A percentile compares a stretch with the other conserved stretches of the same genome.
Conservation (phyloP, 1,284 basidiomycete species). For the Sporisorium scitamineum region DNA sequence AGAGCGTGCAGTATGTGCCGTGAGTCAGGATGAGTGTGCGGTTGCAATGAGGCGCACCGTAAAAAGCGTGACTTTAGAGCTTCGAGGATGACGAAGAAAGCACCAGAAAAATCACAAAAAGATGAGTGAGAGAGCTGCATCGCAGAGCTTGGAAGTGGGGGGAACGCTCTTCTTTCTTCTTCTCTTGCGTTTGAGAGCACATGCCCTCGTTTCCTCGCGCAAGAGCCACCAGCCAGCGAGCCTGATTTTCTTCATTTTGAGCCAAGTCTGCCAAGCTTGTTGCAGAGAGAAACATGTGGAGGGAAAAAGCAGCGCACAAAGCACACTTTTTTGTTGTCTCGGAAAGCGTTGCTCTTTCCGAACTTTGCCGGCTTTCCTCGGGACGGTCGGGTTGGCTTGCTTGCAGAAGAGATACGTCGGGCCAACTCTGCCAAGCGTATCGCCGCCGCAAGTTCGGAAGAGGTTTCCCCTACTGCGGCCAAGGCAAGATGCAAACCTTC, state of each 20-base stretch:
- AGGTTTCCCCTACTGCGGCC: neutral
- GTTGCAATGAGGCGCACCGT: neutral
- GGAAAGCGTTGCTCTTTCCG: neutral
- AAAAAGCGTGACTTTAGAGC: neutral
- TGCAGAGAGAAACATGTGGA: neutral
- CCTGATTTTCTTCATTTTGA: neutral
- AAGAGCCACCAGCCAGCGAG: too few species aligned
- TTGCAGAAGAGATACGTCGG: too few species aligned
- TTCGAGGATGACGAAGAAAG: constrained; percentile 5
- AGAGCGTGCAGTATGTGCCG: neutral
- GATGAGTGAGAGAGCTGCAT: neutral
- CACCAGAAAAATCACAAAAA: neutral
- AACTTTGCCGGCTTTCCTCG: neutral
- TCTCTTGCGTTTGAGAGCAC: neutral
- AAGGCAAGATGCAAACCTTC: neutral
- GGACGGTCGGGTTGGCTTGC: neutral
- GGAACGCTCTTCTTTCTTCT: neutral
- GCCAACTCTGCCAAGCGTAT: too few species aligned
- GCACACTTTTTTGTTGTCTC: neutral
- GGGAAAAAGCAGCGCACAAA: neutral
- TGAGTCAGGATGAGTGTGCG: neutral
- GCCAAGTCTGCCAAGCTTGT: neutral
- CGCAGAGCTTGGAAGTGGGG: neutral
- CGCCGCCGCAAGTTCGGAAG: too few species aligned
- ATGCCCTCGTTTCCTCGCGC: neutral